Base-by-base conservation (phyloP, 495 filamentous ascomycete genomes). In the Articulospora tetracladia region DNA sequence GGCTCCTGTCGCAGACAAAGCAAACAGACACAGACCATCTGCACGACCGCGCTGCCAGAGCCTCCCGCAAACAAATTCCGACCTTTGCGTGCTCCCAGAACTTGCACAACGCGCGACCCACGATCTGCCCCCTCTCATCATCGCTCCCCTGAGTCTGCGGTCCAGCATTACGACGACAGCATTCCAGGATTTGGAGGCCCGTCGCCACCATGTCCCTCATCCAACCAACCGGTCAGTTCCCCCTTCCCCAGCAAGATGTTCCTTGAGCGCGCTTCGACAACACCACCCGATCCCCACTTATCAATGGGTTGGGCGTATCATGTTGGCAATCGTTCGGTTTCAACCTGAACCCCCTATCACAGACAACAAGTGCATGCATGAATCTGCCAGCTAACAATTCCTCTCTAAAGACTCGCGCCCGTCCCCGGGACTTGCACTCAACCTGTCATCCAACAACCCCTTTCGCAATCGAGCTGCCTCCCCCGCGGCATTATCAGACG, bases 381-480 rank as follows among this genome's bases (percentile, higher is more conserved):
- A 61, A 61, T 41, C 59, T 58, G 57, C 32, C n/a, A 41, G 60
- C 66, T 68, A 66, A 66, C 66, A 58, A 22, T 36, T 64, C 59
- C 55, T 62, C 54, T 66, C 64, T 48, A 59, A 61, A 66, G 66
- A 64, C 39, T 57, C 51, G 22, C 60, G 66, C 36, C 58, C 58
- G n/a, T 77, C 83, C 53, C 72, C 82, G 34, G 79, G 77, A 49
- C 71, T 81, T 68, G 69, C 79, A 15, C 74, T 85, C 70, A 88
- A 86, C 68, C 81, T 94, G 68, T 83, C 85, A 60, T 98, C 94
- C 63, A 98, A 98, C 80, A 98, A 98, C 69, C 94, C 94, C n/a
- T 98, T 98, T 72, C 88, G 94, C 77, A 96, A 96, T 73, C 88
- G 89, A 65, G 86, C 90, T 48, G 76, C 82, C 8, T 94, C 93